Evolutionary conservation across 805 yeast species (phyloP).

Genomic region (Monosporozyma unispora): DNA sequence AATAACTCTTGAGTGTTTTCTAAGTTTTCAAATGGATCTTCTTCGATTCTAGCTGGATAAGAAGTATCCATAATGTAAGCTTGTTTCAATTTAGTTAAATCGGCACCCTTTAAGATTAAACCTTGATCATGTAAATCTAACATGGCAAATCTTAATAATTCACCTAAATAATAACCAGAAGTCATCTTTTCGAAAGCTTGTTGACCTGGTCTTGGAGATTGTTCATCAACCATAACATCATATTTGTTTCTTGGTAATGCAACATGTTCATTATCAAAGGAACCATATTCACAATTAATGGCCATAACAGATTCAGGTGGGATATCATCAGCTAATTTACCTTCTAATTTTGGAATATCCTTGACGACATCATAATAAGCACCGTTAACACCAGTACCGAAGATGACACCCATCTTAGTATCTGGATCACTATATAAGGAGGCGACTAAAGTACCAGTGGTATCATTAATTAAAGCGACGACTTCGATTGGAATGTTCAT

Average conservation of each 20-base stretch:
- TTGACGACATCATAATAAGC: conserved; percentile 75
- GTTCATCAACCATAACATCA: conserved; percentile 67
- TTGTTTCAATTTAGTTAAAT: conserved; percentile 47
- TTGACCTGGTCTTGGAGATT: conserved; percentile 92
- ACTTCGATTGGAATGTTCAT: conserved; percentile 67
- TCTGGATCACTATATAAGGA: conserved; percentile 82
- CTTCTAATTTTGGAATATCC: conserved; percentile 74
- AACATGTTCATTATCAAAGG: conserved; percentile 81
- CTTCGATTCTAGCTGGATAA: conserved; percentile 75
- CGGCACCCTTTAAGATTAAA: conserved; percentile 59
- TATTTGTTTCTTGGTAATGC: conserved; percentile 83
- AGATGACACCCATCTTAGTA: conserved; percentile 87
- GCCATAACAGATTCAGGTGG: conserved; percentile 67
- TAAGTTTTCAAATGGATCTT: conserved; percentile 78
- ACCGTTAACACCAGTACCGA: conserved; percentile 96
- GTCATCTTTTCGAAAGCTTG: conserved; percentile 95
- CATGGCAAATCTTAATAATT: conserved; percentile 69
- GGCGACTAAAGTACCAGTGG: conserved; percentile 93
- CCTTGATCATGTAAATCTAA: conserved; percentile 60
- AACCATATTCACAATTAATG: conserved; percentile 95
- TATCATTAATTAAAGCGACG: conserved; percentile 88
- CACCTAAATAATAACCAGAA: conserved; percentile 92
- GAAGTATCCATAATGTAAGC: conserved; percentile 80
- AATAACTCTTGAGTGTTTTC: conserved; percentile 62
- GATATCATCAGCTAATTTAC: conserved; percentile 55